Percentiles rank a stretch among this genome's conserved stretches.
Conservation (phyloP, 73 alveolate species). For the Halteria grandinella region DNA sequence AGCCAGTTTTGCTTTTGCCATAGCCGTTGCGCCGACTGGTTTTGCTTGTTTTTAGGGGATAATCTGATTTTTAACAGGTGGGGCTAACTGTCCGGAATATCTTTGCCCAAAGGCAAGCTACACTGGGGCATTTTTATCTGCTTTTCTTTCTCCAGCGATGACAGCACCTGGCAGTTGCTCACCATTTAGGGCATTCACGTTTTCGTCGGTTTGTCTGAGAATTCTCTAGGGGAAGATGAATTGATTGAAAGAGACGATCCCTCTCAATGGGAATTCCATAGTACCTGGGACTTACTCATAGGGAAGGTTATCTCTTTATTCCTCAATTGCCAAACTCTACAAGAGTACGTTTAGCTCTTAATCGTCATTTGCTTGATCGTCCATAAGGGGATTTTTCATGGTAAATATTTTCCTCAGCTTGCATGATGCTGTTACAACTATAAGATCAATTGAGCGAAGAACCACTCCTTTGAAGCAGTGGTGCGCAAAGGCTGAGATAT, state of each 20-base stretch:
- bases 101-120: conserved; percentile 49
- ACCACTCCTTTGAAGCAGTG: conserved; percentile 76
- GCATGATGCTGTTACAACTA: conserved; percentile 75
- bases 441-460: conserved; percentile 79
- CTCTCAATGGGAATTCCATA: conserved; percentile 49
- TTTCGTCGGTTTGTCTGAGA: conserved; percentile 15
- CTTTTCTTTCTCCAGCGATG: no score
- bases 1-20: no score
- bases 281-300: conserved; percentile 47
- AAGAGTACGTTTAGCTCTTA: neutral
- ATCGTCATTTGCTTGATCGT: conserved; percentile 54
- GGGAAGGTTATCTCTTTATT: conserved; percentile 16
- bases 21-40: no score
- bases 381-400: conserved; percentile 85
- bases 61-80: no score
- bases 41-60: no score
- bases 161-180: neutral
- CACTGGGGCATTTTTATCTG: neutral
- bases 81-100: no score
- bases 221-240: conserved; percentile 33
- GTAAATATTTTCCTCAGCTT: conserved; percentile 82
- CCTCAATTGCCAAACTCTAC: conserved; percentile 8
- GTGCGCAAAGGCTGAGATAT: conserved; percentile 74
- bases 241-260: conserved; percentile 30
- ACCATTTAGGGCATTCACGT: neutral